Evolutionary conservation across 139 green algal species (phyloP).

Genomic region (Chlamydomonas sp.): DNA sequence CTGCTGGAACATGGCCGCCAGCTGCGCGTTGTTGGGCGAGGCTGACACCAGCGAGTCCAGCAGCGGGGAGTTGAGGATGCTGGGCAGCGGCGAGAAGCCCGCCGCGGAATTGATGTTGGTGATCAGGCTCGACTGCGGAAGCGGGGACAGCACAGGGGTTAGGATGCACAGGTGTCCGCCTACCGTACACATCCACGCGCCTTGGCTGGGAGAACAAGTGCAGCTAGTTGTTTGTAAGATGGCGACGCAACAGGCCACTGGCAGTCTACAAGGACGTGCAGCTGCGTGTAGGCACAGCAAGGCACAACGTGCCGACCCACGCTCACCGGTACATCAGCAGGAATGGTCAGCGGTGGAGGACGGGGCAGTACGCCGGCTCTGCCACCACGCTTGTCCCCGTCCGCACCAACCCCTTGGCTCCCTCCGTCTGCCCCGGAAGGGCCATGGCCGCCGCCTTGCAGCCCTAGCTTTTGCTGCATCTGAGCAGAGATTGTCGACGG

Average conservation of each 20-base stretch:
- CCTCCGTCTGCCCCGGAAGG: too few species aligned
- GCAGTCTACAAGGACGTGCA: neutral
- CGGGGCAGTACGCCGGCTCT: conserved; percentile 27
- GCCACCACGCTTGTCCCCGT: conserved; percentile 18
- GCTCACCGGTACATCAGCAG: conserved; percentile 21
- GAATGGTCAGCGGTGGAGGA: conserved; percentile 47
- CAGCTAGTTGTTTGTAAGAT: neutral
- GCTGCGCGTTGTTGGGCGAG: conserved; percentile 35
- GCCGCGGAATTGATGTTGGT: conserved; percentile 18
- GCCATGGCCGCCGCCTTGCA: neutral
- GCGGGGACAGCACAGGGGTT: neutral
- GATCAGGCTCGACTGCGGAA: conserved; percentile 21
- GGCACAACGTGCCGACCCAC: too few species aligned
- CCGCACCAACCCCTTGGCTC: neutral
- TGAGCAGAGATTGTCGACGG: conserved; percentile 29
- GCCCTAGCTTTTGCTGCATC: conserved; percentile 35
- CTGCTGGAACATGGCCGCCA: conserved; percentile 47
- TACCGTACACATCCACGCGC: neutral
- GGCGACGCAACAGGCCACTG: neutral
- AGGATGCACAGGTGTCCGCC: neutral
- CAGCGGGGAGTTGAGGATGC: conserved; percentile 37
- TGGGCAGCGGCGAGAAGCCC: conserved; percentile 40
- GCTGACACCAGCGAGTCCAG: conserved; percentile 25
- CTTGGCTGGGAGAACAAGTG: neutral
- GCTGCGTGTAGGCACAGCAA: neutral